Evolutionary conservation across 1,139 yeast species (phyloP).

Genomic region (Lodderomyces margitis): DNA sequence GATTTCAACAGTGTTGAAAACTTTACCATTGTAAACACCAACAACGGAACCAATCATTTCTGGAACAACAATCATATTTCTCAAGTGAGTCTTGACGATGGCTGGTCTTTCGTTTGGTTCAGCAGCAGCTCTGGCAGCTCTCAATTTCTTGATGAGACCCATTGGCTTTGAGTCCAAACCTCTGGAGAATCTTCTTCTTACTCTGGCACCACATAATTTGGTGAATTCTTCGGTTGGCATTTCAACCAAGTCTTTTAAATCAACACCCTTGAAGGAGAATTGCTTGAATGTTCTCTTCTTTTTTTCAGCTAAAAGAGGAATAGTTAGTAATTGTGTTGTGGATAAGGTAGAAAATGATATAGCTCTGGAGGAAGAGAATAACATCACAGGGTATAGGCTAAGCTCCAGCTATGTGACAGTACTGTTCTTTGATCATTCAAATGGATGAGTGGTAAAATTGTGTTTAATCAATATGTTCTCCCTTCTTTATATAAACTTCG

Average conservation of each 20-base stretch:
- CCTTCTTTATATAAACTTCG: too few species aligned
- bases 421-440: too few species aligned
- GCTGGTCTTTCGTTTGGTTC: constrained; percentile 97
- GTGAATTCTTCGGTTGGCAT: constrained; percentile 96
- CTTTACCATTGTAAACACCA: constrained; percentile 99
- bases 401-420: too few species aligned
- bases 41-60: constrained; percentile 99
- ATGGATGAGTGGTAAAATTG: too few species aligned
- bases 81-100: constrained; percentile 97
- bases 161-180: constrained; percentile 95
- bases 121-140: constrained; percentile 94
- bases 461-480: too few species aligned
- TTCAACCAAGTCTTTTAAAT: constrained; percentile 90
- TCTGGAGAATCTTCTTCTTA: constrained; percentile 99
- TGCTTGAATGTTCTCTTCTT: constrained; percentile 94
- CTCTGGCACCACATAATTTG: constrained; percentile 96
- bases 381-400: too few species aligned
- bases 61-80: constrained; percentile 98
- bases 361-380: too few species aligned
- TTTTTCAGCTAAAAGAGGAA: constrained; percentile 48
- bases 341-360: not conserved
- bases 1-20: constrained; percentile 98
- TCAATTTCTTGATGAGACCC: constrained; percentile 97
- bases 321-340: constrained; percentile 7
- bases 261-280: constrained; percentile 99